Percentiles rank a stretch among this genome's conserved stretches.
phyloP scores from a whole-genome alignment of 139 green algal genomes.

The Chlorella sp. region DNA sequence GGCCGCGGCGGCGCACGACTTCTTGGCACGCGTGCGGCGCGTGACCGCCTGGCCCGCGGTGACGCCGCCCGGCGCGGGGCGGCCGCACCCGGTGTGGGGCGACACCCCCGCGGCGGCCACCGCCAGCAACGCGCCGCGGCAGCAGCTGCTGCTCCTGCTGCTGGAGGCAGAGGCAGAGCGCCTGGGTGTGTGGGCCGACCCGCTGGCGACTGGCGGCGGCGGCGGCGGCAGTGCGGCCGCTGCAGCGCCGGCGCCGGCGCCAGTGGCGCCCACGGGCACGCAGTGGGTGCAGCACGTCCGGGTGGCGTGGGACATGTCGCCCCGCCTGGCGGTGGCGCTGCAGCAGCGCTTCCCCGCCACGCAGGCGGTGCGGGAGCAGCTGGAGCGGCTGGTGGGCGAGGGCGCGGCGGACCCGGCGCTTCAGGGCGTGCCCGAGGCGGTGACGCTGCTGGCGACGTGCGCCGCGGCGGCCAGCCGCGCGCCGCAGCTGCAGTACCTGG shows the following conservation, averaged over 20 bases:
- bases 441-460: slow-evolving; percentile 54
- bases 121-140: slow-evolving; percentile 12
- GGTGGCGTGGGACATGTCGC: slow-evolving; percentile 65
- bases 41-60: neutral
- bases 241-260: neutral
- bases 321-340: slow-evolving; percentile 59
- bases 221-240: slow-evolving; percentile 7
- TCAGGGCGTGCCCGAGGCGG: slow-evolving; percentile 61
- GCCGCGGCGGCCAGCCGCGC: slow-evolving; percentile 24
- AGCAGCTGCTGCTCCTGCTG: slow-evolving; percentile 35
- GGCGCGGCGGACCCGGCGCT: slow-evolving; percentile 35
- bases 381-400: slow-evolving; percentile 54
- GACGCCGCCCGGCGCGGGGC: neutral
- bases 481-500: slow-evolving; percentile 47
- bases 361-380: slow-evolving; percentile 1
- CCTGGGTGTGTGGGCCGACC: slow-evolving; percentile 53
- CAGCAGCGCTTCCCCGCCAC: slow-evolving; percentile 15
- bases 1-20: slow-evolving; percentile 28
- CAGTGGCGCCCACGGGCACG: neutral
- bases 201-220: slow-evolving; percentile 21
- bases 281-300: slow-evolving; percentile 43
- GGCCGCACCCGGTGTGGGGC: slow-evolving; percentile 50
- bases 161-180: slow-evolving; percentile 56
- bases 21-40: slow-evolving; percentile 10
- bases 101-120: neutral